Evolutionary conservation across 768 basidiomycete genomes (phyloP).

Genomic region (Tylopilus felleus): DNA sequence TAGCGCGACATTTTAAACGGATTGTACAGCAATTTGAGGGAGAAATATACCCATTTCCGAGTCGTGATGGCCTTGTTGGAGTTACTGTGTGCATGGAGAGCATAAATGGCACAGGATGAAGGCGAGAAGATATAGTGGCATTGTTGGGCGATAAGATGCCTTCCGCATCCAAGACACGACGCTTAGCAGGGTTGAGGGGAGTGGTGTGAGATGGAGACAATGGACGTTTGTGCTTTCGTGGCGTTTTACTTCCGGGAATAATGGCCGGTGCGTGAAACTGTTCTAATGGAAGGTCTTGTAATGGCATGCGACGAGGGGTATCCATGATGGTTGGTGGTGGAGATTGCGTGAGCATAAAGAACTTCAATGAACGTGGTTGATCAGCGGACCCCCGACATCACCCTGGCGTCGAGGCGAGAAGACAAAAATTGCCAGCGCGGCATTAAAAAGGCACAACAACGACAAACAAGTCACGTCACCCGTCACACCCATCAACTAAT

Average conservation of each 20-base stretch:
- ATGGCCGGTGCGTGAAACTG: slow-evolving; percentile 42
- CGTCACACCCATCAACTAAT: slow-evolving; percentile 3
- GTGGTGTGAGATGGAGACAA: slow-evolving; percentile 51
- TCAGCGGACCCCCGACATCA: slow-evolving; percentile 27
- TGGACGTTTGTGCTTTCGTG: slow-evolving; percentile 54
- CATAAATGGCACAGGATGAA: slow-evolving; percentile 30
- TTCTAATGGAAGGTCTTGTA: slow-evolving; percentile 59
- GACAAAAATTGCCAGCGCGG: slow-evolving; percentile 14
- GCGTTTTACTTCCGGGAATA: slow-evolving; percentile 17
- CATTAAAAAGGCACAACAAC: slow-evolving; percentile 17
- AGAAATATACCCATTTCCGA: slow-evolving; percentile 31
- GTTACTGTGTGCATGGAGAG: slow-evolving; percentile 17
- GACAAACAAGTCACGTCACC: slow-evolving; percentile 19
- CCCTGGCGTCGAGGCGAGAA: slow-evolving; percentile 19
- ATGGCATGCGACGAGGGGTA: slow-evolving; percentile 41
- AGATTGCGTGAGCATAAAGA: slow-evolving; percentile 3
- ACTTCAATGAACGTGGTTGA: slow-evolving; percentile 14
- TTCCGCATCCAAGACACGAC: slow-evolving; percentile 59
- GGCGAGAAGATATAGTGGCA: slow-evolving; percentile 15
- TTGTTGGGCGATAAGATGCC: slow-evolving; percentile 39
- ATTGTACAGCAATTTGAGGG: slow-evolving; percentile 22
- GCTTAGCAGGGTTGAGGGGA: slow-evolving; percentile 62
- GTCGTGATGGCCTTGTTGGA: slow-evolving; percentile 35
- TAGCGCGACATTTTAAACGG: slow-evolving; percentile 35
- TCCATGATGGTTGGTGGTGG: slow-evolving; percentile 20